Base-by-base conservation (phyloP, 495 filamentous ascomycete species). In the Tuber melanosporum region DNA sequence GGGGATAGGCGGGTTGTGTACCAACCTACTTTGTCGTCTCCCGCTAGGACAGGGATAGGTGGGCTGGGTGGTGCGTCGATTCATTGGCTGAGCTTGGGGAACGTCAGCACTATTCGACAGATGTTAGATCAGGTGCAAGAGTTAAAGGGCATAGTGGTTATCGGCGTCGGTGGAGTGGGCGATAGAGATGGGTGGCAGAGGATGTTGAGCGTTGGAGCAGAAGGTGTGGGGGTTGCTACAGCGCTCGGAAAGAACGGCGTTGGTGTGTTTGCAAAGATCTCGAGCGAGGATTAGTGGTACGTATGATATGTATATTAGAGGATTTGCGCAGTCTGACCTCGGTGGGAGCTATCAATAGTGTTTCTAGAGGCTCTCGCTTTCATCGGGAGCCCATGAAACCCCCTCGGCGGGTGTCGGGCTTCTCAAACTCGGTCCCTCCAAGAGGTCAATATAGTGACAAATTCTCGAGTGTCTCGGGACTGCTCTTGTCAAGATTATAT, bases 1-100 rank as follows among this genome's bases (percentile, higher is more conserved):
- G 70, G 47, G 44, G 75, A 70, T 22, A 15, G 73, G 42, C 43
- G 78, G 36, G 49, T 14, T 39, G 57, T 69, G 15, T 80, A 74
- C 22, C 72, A 77, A 7, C 82, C 85, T 26, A 83, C 86, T 26
- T 76, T 86, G 42, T 78, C 84, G 3, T 86, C 84, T 0, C 85
- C 87, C 0, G 86, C 85, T 1, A 88, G 86, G 1, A 81, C 80
- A 0, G 90, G 91, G 0, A 86, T 92, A 9, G 91, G 91, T 0
- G 91, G 91, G 0, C 83, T 93, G 79, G 91, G 89, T 0, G 91
- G 91, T 0, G 85, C 89, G 46, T 87, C 90, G 71, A 82, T 93
- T 73, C 91, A 93, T 84, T 90, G 91, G 7, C 85, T 93, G 2
- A 91, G 91, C n/a, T 81, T 93, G 43, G 91, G 92, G 19, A 93